Conservation (phyloP, 495 filamentous ascomycete genomes). For the Aspergillus panamensis region DNA sequence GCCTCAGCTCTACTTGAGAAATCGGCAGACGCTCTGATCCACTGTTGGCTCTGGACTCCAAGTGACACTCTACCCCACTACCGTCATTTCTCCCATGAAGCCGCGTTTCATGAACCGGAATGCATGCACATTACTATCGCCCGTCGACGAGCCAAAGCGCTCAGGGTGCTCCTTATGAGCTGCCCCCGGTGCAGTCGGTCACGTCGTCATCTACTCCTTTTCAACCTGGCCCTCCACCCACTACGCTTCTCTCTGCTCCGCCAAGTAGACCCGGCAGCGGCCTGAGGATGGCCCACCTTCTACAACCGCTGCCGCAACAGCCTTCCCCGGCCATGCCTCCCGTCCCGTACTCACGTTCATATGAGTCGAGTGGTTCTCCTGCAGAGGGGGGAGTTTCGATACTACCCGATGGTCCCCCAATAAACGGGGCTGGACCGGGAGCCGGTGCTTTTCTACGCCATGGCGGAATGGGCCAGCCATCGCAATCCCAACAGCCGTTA, state of each 20-base stretch:
- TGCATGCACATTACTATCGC: conserved; percentile 26
- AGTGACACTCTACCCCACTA: not conserved
- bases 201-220: conserved; percentile 34
- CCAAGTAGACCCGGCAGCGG: conserved; percentile 44
- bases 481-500: conserved; percentile 52
- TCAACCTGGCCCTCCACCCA: conserved; percentile 23
- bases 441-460: conserved; percentile 44
- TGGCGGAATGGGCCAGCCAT: conserved; percentile 34
- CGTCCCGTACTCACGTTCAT: conserved; percentile 39
- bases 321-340: conserved; percentile 28
- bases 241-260: conserved; percentile 39
- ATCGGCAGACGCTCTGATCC: not conserved
- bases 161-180: conserved; percentile 33
- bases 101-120: conserved; percentile 13
- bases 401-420: conserved; percentile 34
- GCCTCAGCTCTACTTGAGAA: not conserved
- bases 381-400: conserved; percentile 32
- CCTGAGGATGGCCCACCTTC: conserved; percentile 44
- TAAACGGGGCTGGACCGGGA: conserved; percentile 36
- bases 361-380: conserved; percentile 45
- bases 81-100: conserved; percentile 18
- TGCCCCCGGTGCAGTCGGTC: conserved; percentile 42
- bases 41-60: not conserved
- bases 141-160: conserved; percentile 22
- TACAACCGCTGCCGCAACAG: conserved; percentile 38